Base-by-base conservation (phyloP, 495 filamentous ascomycete species). In the Hyaloscypha variabilis region DNA sequence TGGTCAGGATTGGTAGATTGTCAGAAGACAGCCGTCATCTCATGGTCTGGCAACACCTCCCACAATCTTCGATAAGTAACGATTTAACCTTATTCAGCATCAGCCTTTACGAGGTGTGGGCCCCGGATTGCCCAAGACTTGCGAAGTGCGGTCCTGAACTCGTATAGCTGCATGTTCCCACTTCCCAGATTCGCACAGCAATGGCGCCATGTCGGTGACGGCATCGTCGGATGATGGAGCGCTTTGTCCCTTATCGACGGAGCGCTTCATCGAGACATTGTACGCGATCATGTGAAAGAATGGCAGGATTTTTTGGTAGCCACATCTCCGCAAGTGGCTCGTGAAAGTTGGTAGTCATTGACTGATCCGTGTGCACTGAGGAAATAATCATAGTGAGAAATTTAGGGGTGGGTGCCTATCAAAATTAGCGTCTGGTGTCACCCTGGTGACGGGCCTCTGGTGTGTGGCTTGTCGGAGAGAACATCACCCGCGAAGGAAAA, bases 21-120 rank as follows among this genome's bases (percentile, higher is more conserved):
- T 56, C 61, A 63, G 52, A 63, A 63, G 28, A 63, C 55, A 42
- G 26, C 17, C 4, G 31, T 25, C 61, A 63, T 19, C 29, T 63
- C 61, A 63, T 49, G 0, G 25, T 57, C 61, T 25, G 61, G 31
- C 57, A 31, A 63, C 61, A n/a, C 31, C 51, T 34, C 54, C 29
- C 19, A 6, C 8, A 57, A 13, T 17, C 14, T 46, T 4, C 3
- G 19, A 46, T 10, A 14, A 10, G 14, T 17, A 1, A 46, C 31
- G 19, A 17, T 46, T 46, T 46, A 17, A 1, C 39, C 17, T 46
- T 10, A 14, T 17, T 46, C 10, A 46, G 39, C 39, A 46, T 46
- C 39, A 46, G 39, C 39, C 39, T 14, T 19, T 46, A 19, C 3
- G 17, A 46, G 17, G 19, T 4, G 11, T 46, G 14, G 39, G 10